These are phyloP conservation scores for Stagonosporopsis cucurbitacearum DNA, from an alignment of 2,329 filamentous ascomycete genomes.

Conservation along the genomic window DNA sequence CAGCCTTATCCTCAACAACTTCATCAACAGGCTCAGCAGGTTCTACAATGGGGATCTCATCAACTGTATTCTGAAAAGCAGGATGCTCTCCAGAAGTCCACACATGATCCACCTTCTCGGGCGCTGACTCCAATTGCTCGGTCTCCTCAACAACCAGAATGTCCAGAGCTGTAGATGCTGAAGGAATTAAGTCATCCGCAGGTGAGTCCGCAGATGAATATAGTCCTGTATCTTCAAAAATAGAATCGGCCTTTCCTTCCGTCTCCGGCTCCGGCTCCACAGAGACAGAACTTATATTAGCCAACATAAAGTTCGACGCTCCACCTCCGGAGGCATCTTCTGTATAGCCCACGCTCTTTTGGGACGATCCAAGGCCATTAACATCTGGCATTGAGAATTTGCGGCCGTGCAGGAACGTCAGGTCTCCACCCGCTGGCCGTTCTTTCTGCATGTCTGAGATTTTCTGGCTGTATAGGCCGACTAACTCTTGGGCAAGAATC, in stretches of 20 bases:
- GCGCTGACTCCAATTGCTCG: too few relatives aligned
- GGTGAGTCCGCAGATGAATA: too few relatives aligned
- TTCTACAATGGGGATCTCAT: not conserved
- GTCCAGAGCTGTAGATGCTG: too few relatives aligned
- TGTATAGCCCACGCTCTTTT: not conserved
- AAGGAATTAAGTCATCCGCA: too few relatives aligned
- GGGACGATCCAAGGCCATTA: not conserved
- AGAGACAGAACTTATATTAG: not conserved
- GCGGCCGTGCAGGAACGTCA: not conserved
- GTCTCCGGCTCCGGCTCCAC: not conserved
- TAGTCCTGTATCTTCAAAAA: too few relatives aligned
- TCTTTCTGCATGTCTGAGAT: not conserved
- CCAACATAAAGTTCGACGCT: not conserved
- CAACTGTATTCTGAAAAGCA: not conserved
- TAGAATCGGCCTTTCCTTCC: too few relatives aligned
- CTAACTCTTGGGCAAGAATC: constrained; percentile 1
- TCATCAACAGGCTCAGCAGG: not conserved
- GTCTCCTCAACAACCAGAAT: too few relatives aligned
- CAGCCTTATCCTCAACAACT: not conserved
- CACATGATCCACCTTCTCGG: not conserved
- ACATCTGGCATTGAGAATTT: not conserved
- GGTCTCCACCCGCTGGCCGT: not conserved
- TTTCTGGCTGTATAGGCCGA: constrained; percentile 1
- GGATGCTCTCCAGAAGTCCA: not conserved
- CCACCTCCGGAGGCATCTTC: not conserved